These are phyloP conservation scores for Physcia stellaris DNA, from an alignment of 495 filamentous ascomycete species.

Conservation along the genomic window DNA sequence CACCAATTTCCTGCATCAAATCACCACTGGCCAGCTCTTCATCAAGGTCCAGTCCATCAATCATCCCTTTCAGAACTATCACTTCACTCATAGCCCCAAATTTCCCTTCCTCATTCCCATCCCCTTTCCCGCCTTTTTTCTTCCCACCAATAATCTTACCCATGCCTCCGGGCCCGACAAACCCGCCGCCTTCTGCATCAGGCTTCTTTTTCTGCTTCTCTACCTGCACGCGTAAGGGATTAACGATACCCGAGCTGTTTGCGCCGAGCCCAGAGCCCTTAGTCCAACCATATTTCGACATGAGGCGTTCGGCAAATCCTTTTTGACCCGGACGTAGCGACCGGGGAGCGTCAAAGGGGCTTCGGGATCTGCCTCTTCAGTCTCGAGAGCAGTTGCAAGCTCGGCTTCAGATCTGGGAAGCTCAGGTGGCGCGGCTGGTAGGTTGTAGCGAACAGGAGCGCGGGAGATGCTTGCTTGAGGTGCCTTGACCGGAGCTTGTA, in stretches of 20 bases:
- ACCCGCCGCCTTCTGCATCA: conserved; percentile 69
- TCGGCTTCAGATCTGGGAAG: conserved; percentile 43
- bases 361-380: conserved; percentile 33
- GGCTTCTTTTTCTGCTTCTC: conserved; percentile 70
- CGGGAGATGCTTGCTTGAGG: conserved; percentile 57
- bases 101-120: conserved; percentile 37
- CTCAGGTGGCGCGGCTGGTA: conserved; percentile 44
- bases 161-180: conserved; percentile 49
- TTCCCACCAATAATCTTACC: conserved; percentile 72
- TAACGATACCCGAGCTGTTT: conserved; percentile 62
- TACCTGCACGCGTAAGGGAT: conserved; percentile 66
- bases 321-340: conserved; percentile 65
- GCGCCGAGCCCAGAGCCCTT: conserved; percentile 80
- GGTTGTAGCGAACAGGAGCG: conserved; percentile 71
- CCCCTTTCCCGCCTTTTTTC: conserved; percentile 28
- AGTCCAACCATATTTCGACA: conserved; percentile 83
- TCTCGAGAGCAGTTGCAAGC: conserved; percentile 32
- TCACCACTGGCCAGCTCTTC: conserved; percentile 52
- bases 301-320: conserved; percentile 71
- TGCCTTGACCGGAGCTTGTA: conserved; percentile 20
- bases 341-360: conserved; percentile 37
- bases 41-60: conserved; percentile 64
- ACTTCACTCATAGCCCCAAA: conserved; percentile 71
- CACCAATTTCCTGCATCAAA: conserved; percentile 84
- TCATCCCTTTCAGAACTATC: conserved; percentile 65